Evolutionary conservation across 2,329 filamentous ascomycete species (phyloP), one percentile per base, ranked within the genome.

Genomic region (Fusarium udum): DNA sequence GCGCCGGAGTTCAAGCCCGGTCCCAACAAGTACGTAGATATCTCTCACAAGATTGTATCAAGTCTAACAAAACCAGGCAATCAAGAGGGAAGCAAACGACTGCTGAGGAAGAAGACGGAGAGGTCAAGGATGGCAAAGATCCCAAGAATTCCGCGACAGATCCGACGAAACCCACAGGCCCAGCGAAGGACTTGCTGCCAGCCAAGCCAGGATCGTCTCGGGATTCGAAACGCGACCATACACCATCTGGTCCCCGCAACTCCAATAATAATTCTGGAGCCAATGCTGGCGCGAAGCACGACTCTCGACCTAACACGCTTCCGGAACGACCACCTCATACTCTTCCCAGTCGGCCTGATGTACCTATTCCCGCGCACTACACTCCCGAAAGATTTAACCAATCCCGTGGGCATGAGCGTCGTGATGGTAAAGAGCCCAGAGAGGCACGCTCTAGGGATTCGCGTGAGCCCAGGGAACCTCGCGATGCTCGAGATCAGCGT

Each of bases 101-200:
- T 18, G 80, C 80, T 4, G 90, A 92, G 69, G 88, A 89, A 60
- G 92, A 94, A 79, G 92, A 94, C 77, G 92, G 92, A 26, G 92
- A 94, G 79, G 91, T 93, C 31, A 89, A 90, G 71, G 92, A 93
- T 75, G 85, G 84, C 39, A 90, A 79, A 55, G 78, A 80, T 22
- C 37, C 28, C 34, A 78, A 74, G 64, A 69, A 68, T 16, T 75
- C 74, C 34, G 59, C 53, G 16, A 46, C 66, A 18, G 73, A 76
- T 28, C 43, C 63, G 3, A 46, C 69, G 24, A 76, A 70, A 45
- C 16, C 64, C 14, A 42, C 75, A 31, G 49, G 53, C 24, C 67
- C 62, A 15, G 36, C 75, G 6, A 82, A 78, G 84, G 80, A 84
- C 28, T 69, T 75, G 6, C 60, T 83, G 15, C 82, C 82, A 6